Conservation (phyloP, 2,329 filamentous ascomycete genomes). For the Pyrenophora tritici-repentis region DNA sequence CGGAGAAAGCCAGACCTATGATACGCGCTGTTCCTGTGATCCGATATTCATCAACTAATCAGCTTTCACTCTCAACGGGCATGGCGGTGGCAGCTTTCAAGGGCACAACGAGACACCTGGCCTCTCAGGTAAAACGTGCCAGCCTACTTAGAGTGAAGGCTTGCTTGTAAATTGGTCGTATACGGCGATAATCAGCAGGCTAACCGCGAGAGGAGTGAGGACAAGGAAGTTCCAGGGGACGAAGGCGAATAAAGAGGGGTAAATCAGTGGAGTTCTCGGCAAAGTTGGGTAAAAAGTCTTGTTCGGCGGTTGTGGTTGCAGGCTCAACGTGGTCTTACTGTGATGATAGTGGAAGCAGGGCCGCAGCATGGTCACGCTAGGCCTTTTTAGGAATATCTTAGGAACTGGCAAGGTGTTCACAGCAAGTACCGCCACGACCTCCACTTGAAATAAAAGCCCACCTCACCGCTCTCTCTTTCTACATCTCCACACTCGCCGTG, state of each 20-base stretch:
- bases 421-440: conserved; percentile 24
- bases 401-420: conserved; percentile 14
- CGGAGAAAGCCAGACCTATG: too few relatives aligned
- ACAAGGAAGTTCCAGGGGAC: background rate
- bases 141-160: conserved; percentile 8
- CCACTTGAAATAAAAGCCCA: conserved; percentile 28
- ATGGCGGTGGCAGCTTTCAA: background rate
- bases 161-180: conserved; percentile 34
- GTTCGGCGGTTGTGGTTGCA: conserved; percentile 12
- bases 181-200: conserved; percentile 16
- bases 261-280: background rate
- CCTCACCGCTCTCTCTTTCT: conserved; percentile 20
- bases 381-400: conserved; percentile 1
- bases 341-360: conserved; percentile 11
- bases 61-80: too few relatives aligned
- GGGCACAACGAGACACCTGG: conserved; percentile 29
- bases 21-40: too few relatives aligned
- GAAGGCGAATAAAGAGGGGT: background rate
- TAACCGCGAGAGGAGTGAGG: conserved; percentile 17
- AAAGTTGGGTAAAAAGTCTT: conserved; percentile 1
- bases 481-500: conserved; percentile 22
- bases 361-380: conserved; percentile 5
- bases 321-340: conserved; percentile 31
- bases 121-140: conserved; percentile 14
- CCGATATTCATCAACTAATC: too few relatives aligned